Base-by-base conservation (phyloP, 768 basidiomycete genomes). In the Rhodosporidiobolus sp. region DNA sequence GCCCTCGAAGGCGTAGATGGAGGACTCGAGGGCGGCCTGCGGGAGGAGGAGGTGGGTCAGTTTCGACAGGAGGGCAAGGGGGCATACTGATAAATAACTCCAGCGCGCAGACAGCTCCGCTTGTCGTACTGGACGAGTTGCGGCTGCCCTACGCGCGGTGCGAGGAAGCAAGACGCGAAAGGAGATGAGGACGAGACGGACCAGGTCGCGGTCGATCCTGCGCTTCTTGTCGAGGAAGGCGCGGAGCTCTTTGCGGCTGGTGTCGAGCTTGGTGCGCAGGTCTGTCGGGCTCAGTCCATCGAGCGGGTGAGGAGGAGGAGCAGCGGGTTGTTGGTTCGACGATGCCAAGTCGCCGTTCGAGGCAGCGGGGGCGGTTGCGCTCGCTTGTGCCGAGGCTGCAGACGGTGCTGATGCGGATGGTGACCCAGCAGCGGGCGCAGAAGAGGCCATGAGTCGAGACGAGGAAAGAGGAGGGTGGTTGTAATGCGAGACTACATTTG, bases 1-100 rank as follows among this genome's bases (percentile, higher is more conserved):
- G 2, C 81, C 81, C 63, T 83, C 83, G 64, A 81, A 83, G 7
- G 79, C 79, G 67, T 81, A 81, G 63, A 83, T 83, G 10, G 81
- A 80, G 9, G 79, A 75, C 63, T 83, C 83, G 56, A 82, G 77
- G 30, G 76, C 77, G 4, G 82, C 81, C 82, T 83, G 70, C 1
- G 56, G 50, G 32, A 20, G 48, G 38, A 19, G 34, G 38, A 10
- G 20, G 12, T 38, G 17, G 35, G 17, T 20, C 26, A 26, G 5
- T 12, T 4, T 22, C 17, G 49, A 14, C 38, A 30, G 43, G 30
- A 34, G 45, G 30, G 14, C 59, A 55, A 48, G 5, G 24, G 34
- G 12, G 43, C 45, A 10, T 30, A 49, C 3, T 35, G 26, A 17
- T 32, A 10, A 24, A 3, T 12, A 38, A 24, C n/a, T n/a, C n/a